Evolutionary conservation across 2,329 filamentous ascomycete species (phyloP), one percentile per base, ranked within the genome.

Genomic region (Botrytis hyacinthi): DNA sequence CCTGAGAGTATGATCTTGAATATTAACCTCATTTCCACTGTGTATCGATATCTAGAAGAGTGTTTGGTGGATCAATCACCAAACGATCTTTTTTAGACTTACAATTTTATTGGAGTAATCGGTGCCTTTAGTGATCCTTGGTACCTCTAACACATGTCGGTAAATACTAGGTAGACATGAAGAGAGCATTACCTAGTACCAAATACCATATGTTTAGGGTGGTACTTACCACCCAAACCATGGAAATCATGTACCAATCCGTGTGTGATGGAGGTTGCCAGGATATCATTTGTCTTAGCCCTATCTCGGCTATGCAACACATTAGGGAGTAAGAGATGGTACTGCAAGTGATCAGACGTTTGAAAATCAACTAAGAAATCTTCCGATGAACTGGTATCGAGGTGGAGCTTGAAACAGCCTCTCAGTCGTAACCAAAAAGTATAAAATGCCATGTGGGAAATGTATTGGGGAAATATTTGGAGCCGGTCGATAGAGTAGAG

Each of bases 341-440:
- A 54, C 26, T 9, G 51, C n/a, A 35, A 20, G 35, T 12, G 18
- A 12, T 26, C 26, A 18, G 65, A 68, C 35, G 48, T 16, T 29
- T 8, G 37, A 26, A 67, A 51, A n/a, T 46, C 1, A 9, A 54
- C 46, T 32, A 32, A 22, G 40, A 14, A 68, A 57, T 65, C 14
- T 42, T 42, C 65, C 65, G 65, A 68, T 57, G 65, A 57, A 68
- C 26, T 68, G n/a, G 48, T n/a, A 42, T 48, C 9, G 48, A 57
- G 35, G 48, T 42, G 65, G 18, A 44, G 26, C n/a, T n/a, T 32
- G 61, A 42, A 68, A 68, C 26, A 54, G 65, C 16, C 16, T 18
- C n/a, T 20, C 5, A 3, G 32, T 57, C 35, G 35, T 37, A 1
- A 32, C 12, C 8, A 10, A n/a, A 66, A 51, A 66, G 12, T n/a